Evolutionary conservation across 805 yeast species (phyloP).

Genomic region (Saturnispora halmiae): DNA sequence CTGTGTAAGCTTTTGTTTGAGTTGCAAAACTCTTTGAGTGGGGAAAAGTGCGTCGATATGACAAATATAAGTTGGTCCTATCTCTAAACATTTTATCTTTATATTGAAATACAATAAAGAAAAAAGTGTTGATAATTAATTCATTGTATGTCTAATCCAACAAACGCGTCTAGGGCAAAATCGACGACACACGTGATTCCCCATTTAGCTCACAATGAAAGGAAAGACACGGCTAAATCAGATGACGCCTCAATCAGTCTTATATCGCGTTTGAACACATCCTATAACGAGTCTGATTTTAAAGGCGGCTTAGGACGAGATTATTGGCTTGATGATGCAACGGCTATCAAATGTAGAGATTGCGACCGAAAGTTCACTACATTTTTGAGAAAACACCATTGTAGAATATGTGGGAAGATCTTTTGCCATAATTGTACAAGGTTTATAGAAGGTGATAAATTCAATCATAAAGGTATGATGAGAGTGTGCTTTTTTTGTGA

Average conservation of each 20-base stretch:
- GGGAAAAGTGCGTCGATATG: slow-evolving; percentile 84
- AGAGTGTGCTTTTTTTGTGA: slow-evolving; percentile 72
- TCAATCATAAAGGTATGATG: slow-evolving; percentile 59
- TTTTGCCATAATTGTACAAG: slow-evolving; percentile 80
- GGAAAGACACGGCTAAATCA: neutral
- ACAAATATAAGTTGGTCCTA: slow-evolving; percentile 82
- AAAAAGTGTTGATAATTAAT: slow-evolving; percentile 4
- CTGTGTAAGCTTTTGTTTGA: neutral
- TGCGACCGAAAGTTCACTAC: slow-evolving; percentile 78
- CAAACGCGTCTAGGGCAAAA: slow-evolving; percentile 1
- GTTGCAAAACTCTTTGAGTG: slow-evolving; percentile 39
- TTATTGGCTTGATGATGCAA: slow-evolving; percentile 95
- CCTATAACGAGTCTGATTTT: slow-evolving; percentile 15
- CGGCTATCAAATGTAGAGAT: slow-evolving; percentile 77
- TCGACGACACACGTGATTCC: slow-evolving; percentile 6
- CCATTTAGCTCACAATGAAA: slow-evolving; percentile 2
- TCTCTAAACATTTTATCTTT: slow-evolving; percentile 66
- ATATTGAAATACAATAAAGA: slow-evolving; percentile 13
- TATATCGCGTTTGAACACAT: slow-evolving; percentile 16
- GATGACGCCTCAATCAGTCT: slow-evolving; percentile 3
- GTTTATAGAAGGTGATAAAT: slow-evolving; percentile 55
- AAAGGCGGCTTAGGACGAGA: slow-evolving; percentile 51
- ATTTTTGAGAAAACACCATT: slow-evolving; percentile 87
- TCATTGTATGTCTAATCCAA: slow-evolving; percentile 6
- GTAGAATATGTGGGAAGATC: slow-evolving; percentile 92